Evolutionary conservation across 352 stramenopile genomes (phyloP).

Genomic region (Phytophthora uliginosa): DNA sequence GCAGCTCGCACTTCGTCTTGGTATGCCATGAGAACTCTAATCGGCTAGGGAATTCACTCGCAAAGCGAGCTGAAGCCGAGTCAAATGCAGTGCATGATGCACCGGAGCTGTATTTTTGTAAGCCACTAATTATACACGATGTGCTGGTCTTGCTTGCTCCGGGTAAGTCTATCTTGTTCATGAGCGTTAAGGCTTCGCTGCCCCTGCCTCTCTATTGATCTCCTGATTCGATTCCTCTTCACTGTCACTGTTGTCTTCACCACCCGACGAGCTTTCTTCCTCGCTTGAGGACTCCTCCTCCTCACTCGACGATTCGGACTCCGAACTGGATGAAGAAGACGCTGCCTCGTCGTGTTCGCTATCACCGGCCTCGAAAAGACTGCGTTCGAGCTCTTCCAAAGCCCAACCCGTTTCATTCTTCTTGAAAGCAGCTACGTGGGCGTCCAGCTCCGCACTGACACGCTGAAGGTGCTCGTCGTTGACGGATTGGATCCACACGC

Average conservation of each 20-base stretch:
- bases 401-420: slow-evolving; percentile 85
- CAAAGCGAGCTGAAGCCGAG: slow-evolving; percentile 4
- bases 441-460: slow-evolving; percentile 48
- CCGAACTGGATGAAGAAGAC: slow-evolving; percentile 31
- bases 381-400: slow-evolving; percentile 78
- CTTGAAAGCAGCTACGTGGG: slow-evolving; percentile 46
- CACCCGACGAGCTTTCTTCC: slow-evolving; percentile 33
- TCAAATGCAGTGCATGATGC: slow-evolving; percentile 22
- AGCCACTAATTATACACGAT: slow-evolving; percentile 50
- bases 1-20: slow-evolving; percentile 21
- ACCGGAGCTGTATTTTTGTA: slow-evolving; percentile 39
- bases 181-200: slow-evolving; percentile 2
- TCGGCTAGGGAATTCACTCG: slow-evolving; percentile 5
- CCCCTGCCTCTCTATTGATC: not conserved
- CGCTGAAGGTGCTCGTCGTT: slow-evolving; percentile 53
- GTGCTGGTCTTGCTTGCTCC: slow-evolving; percentile 4
- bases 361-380: slow-evolving; percentile 52
- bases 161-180: slow-evolving; percentile 19
- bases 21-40: slow-evolving; percentile 25
- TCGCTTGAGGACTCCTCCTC: slow-evolving; percentile 39
- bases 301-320: slow-evolving; percentile 43
- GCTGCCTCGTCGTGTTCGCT: slow-evolving; percentile 26
- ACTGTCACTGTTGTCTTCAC: slow-evolving; percentile 15
- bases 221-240: slow-evolving; percentile 7
- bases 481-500: slow-evolving; percentile 86